Evolutionary conservation across 192 early-diverging fungal genomes (phyloP), one percentile per base, ranked within the genome.

Genomic region (Entomortierella chlamydospora): DNA sequence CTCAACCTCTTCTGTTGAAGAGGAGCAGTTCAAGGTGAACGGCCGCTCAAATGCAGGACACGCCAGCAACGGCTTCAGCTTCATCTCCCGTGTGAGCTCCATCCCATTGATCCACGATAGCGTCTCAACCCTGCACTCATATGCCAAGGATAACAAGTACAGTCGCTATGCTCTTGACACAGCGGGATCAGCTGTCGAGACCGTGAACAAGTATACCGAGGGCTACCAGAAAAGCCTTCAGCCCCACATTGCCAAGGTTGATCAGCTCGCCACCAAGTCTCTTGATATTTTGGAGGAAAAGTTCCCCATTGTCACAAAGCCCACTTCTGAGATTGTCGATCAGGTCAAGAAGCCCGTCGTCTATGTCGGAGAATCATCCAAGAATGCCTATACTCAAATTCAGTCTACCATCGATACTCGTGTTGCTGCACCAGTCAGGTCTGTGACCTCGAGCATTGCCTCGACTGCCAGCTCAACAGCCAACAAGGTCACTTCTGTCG

Each of bases 201-300:
- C 54, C 31, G 79, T 77, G 8, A 63, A 68, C 50, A 77, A 76
- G 39, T 68, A 72, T 29, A 69, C 64, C 15, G 79, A 83, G 51
- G 56, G 54, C 42, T 72, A 72, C 51, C 69, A 82, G 47, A 67
- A 56, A 15, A 84, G 83, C 41, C 84, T 91, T 39, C 86, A 88
- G 59, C 67, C 80, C 33, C 89, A 89, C 37, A 78, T 92, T 31
- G 62, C 76, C 57, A 83, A 76, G 10, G 86, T 86, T 6, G 91
- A 94, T 61, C 73, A 85, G 23, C 70, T 91, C 41, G 91, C 89
- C 37, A 85, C 83, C n/a, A 83, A 87, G 51, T 90, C 91, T 5
- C 83, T 94, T 22, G 90, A 91, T 54, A 37, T 86, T 25, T 47
- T 94, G 25, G 91, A 92, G 59, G 60, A 73, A 4, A 82, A 65